Evolutionary conservation across 768 basidiomycete genomes (phyloP), one percentile per base, ranked within the genome.

Genomic region (Pholiota microspora): DNA sequence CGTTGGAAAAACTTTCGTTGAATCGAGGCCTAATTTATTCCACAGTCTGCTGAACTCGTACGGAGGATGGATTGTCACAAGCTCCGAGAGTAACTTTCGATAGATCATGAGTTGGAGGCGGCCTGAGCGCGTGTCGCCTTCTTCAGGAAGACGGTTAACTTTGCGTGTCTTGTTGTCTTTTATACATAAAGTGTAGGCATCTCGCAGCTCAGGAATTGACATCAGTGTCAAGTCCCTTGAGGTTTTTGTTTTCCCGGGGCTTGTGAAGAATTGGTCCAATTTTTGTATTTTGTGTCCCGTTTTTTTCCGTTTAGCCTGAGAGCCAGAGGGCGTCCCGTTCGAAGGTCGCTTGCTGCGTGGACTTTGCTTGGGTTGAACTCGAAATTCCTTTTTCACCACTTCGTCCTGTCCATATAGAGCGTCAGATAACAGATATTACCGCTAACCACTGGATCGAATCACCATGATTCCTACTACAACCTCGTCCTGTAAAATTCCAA

Each of bases 81-180:
- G 69, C 3, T 70, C 69, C 18, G 75, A 72, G 32, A 93, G 74
- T 49, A 93, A 79, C 15, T 82, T 81, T 60, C 81, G 78, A 63
- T 93, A 93, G 32, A 91, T 69, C 86, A 90, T 90, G 4, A 92
- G 76, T 64, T 93, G 91, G 31, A 91, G 69, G 6, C 81, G 80
- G 0, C 89, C 76, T 1, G 83, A 65, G 12, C 79, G 64, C 0
- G 82, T 76, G 57, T 91, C 89, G 35, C 77, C 74, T 12, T 83
- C 74, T 3, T 74, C 65, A 1, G 90, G 89, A 1, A 91, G 59
- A 12, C 66, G 73, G 1, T 71, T 55, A 2, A 67, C 64, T 10
- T 67, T 71, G 42, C 90, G 79, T 15, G 89, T 90, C 67, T 93
- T 93, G 42, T 85, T 86, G 60, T 93, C 91, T 15, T 80, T 66